Evolutionary conservation across 2,329 filamentous ascomycete genomes (phyloP).

Genomic region (Aspergillus melleus): DNA sequence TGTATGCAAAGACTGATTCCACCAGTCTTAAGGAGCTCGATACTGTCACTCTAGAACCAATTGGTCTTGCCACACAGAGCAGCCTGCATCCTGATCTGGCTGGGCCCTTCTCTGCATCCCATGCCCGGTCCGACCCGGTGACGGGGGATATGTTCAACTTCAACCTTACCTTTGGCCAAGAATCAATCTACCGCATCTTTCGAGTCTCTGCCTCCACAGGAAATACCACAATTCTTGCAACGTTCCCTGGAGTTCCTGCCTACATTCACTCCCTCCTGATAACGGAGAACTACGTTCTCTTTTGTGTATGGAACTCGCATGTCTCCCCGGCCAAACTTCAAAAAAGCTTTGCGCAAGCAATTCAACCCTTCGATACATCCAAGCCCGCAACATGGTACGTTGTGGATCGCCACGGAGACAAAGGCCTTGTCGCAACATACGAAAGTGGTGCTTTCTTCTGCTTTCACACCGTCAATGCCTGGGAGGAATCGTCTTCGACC

Average conservation of each 20-base stretch:
- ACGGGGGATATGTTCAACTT: constrained; percentile 80
- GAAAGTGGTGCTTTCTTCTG: constrained; percentile 69
- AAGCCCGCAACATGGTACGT: constrained; percentile 69
- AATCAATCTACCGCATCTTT: constrained; percentile 68
- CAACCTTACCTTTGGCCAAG: constrained; percentile 66
- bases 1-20: constrained; percentile 64
- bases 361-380: constrained; percentile 61
- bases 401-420: constrained; percentile 63
- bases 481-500: constrained; percentile 56
- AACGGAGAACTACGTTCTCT: constrained; percentile 67
- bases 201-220: constrained; percentile 62
- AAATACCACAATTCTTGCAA: constrained; percentile 69
- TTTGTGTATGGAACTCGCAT: constrained; percentile 71
- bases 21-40: constrained; percentile 62
- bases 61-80: constrained; percentile 62
- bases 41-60: constrained; percentile 69
- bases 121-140: constrained; percentile 68
- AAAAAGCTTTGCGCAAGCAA: constrained; percentile 59
- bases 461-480: constrained; percentile 79
- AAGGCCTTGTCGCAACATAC: constrained; percentile 69
- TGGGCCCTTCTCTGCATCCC: constrained; percentile 68
- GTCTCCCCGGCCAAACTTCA: constrained; percentile 48
- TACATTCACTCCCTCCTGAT: constrained; percentile 86
- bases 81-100: constrained; percentile 66
- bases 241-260: constrained; percentile 58